These are phyloP conservation scores for Ophiostoma montium DNA, from an alignment of 2,329 filamentous ascomycete genomes.

Conservation along the genomic window DNA sequence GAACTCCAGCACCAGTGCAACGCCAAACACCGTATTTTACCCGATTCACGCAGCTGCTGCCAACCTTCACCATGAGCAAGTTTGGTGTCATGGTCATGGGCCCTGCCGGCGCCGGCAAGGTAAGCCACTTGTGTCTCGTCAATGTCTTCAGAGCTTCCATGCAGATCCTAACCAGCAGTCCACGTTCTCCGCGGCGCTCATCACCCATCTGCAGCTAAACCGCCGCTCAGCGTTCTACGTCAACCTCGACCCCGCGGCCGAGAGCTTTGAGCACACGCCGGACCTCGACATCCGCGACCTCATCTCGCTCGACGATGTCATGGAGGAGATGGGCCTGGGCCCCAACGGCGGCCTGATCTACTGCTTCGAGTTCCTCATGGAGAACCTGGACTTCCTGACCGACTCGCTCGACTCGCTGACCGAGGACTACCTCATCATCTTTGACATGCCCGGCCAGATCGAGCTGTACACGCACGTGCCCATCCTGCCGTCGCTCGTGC, in stretches of 20 bases:
- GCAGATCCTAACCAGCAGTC: slow-evolving; percentile 35
- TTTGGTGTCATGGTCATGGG: slow-evolving; percentile 94
- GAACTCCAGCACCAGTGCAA: not conserved
- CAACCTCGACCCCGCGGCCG: slow-evolving; percentile 93
- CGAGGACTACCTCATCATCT: slow-evolving; percentile 92
- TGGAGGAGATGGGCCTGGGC: slow-evolving; percentile 84
- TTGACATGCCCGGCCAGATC: slow-evolving; percentile 98
- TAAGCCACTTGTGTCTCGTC: slow-evolving; percentile 21
- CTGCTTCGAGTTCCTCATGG: slow-evolving; percentile 90
- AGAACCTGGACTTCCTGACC: slow-evolving; percentile 85
- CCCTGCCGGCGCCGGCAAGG: slow-evolving; percentile 88
- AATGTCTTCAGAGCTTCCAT: too few relatives aligned
- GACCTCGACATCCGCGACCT: slow-evolving; percentile 93
- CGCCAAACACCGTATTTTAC: too few relatives aligned
- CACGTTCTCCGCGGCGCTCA: slow-evolving; percentile 87
- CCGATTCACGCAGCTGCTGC: not conserved
- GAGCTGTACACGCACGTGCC: slow-evolving; percentile 97
- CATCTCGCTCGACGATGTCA: slow-evolving; percentile 86
- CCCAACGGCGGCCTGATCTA: slow-evolving; percentile 90
- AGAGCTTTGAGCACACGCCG: slow-evolving; percentile 79
- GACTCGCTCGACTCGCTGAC: slow-evolving; percentile 73
- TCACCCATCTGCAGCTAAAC: slow-evolving; percentile 81
- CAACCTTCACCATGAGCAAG: slow-evolving; percentile 57
- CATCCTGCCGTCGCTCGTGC: slow-evolving; percentile 71
- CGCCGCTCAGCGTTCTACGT: slow-evolving; percentile 94